These are phyloP conservation scores for Microbotryum silenes-acaulis DNA, from an alignment of 1,284 basidiomycete species.

Conservation along the genomic window DNA sequence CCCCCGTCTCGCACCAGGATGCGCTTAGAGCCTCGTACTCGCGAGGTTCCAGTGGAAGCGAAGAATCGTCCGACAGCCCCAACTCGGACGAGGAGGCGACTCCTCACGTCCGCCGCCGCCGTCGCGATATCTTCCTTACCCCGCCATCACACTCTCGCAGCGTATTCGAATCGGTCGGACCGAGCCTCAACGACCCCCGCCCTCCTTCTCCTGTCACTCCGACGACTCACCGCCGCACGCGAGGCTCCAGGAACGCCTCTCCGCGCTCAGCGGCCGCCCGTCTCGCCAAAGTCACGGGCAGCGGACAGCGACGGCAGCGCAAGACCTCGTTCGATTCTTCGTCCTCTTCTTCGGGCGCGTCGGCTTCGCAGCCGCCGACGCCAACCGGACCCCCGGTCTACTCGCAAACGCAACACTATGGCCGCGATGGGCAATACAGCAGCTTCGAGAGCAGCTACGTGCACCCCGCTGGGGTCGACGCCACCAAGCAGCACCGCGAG, in stretches of 20 bases:
- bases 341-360: slow-evolving; percentile 24
- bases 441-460: slow-evolving; percentile 10
- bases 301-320: slow-evolving; percentile 9
- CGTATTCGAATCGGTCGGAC: slow-evolving; percentile 14
- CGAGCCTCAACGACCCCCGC: neutral
- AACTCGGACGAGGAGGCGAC: slow-evolving; percentile 1
- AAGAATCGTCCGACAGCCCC: slow-evolving; percentile 1
- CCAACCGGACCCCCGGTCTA: slow-evolving; percentile 15
- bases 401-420: neutral
- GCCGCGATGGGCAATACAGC: neutral
- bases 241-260: neutral
- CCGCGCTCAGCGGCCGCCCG: slow-evolving; percentile 1
- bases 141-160: slow-evolving; percentile 13
- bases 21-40: too few relatives aligned
- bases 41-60: neutral
- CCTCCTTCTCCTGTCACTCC: slow-evolving; percentile 29
- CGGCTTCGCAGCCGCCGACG: slow-evolving; percentile 23
- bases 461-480: slow-evolving; percentile 14
- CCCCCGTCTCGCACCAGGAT: neutral
- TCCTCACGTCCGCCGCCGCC: neutral
- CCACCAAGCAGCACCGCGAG: neutral
- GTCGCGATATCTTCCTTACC: slow-evolving; percentile 9
- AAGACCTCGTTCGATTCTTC: slow-evolving; percentile 25
- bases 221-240: slow-evolving; percentile 11
- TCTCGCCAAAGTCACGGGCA: slow-evolving; percentile 1